These are phyloP conservation scores for Pinus tabuliformis DNA, from an alignment of 75 land plant species.

Conservation along the genomic window DNA sequence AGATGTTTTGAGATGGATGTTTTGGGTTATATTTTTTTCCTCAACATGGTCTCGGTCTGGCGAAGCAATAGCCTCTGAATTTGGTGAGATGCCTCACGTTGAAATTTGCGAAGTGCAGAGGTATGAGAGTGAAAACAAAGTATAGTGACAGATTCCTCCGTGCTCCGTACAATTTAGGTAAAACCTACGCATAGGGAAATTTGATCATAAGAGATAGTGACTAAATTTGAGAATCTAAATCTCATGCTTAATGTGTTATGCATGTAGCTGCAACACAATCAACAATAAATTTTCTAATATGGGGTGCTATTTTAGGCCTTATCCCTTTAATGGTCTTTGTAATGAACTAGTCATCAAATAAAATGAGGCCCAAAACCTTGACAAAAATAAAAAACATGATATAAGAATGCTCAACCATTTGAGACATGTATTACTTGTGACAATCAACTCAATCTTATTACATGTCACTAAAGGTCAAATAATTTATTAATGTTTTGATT, in stretches of 20 bases:
- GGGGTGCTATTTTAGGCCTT: not conserved
- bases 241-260: too few relatives aligned
- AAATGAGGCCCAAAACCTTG: not conserved
- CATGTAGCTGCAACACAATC: not conserved
- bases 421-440: not conserved
- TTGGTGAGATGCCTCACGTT: too few relatives aligned
- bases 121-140: too few relatives aligned
- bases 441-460: not conserved
- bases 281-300: not conserved
- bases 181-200: not conserved
- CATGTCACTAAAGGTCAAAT: not conserved
- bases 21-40: too few relatives aligned
- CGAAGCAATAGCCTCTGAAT: too few relatives aligned
- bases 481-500: not conserved
- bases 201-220: not conserved
- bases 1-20: too few relatives aligned
- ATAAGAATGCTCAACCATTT: not conserved
- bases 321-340: not conserved
- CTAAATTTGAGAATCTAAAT: not conserved
- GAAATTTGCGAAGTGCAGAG: too few relatives aligned
- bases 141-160: too few relatives aligned
- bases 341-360: not conserved
- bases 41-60: too few relatives aligned
- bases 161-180: too few relatives aligned
- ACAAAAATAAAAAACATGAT: not conserved